Evolutionary conservation across 2,329 filamentous ascomycete genomes (phyloP).

Genomic region (Helotiales sp.): DNA sequence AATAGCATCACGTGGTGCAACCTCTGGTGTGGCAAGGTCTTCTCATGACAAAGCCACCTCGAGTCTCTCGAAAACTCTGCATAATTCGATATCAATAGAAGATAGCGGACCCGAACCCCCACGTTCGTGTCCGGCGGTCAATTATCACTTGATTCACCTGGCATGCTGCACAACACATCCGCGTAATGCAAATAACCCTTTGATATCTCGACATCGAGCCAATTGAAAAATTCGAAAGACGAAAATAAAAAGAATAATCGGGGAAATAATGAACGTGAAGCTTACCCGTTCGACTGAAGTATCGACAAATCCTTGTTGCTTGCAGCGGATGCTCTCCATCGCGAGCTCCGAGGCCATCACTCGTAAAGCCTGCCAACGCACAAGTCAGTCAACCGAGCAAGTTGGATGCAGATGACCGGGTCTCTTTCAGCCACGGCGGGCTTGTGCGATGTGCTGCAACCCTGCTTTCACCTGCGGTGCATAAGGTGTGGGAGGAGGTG

Average conservation of each 20-base stretch:
- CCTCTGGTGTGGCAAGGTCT: constrained; percentile 12
- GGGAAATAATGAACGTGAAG: not conserved
- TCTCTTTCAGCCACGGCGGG: constrained; percentile 9
- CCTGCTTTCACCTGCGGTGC: constrained; percentile 7
- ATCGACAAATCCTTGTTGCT: constrained; percentile 31
- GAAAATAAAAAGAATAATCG: constrained; percentile 1
- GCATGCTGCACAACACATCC: constrained; percentile 32
- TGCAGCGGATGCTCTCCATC: constrained; percentile 11
- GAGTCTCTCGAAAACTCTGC: constrained; percentile 8
- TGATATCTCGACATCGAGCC: constrained; percentile 11
- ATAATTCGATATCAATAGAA: constrained; percentile 17
- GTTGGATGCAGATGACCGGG: constrained; percentile 13
- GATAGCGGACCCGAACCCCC: constrained; percentile 17
- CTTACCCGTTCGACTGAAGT: constrained; percentile 32
- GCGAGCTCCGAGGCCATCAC: constrained; percentile 26
- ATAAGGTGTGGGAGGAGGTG: constrained; percentile 13
- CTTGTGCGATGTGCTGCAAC: constrained; percentile 18
- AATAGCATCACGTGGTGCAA: constrained; percentile 30
- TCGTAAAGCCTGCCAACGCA: constrained; percentile 33
- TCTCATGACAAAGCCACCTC: constrained; percentile 21
- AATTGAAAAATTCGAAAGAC: constrained; percentile 33
- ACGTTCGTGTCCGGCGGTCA: constrained; percentile 22
- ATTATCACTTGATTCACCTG: constrained; percentile 31
- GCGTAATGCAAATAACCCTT: constrained; percentile 24
- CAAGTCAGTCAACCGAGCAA: constrained; percentile 18